Base-by-base conservation (phyloP, 2,329 filamentous ascomycete species). In the Podosphaera aphanis region DNA sequence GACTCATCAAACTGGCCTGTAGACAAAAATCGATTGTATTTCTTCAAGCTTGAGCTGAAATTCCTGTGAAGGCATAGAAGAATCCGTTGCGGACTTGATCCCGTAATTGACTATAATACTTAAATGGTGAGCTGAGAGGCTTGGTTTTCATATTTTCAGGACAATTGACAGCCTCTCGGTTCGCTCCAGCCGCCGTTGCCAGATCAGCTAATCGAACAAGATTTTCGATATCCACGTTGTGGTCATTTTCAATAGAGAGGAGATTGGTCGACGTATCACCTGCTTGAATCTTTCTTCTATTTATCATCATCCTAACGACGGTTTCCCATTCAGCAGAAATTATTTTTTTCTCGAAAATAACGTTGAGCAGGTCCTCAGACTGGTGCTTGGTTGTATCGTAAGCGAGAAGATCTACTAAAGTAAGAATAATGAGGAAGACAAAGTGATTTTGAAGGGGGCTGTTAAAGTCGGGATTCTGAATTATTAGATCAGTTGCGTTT, bases 381-480 rank as follows among this genome's bases (percentile, higher is more conserved):
- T 77, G 73, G 4, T 73, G 69, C 39, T 66, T 67, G 2, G 69
- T 73, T 49, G 63, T 64, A 7, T 73, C 68, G 7, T 69, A 60
- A 52, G 69, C 71, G 27, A 62, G 62, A 29, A 83, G 64, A 51
- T 77, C 72, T 42, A 73, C 60, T 3, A 84, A 62, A n/a, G 71
- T 69, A 54, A 80, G 63, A 10, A 70, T 64, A 1, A 69, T 66
- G 8, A 83, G 64, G 11, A 67, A 68, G 46, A 69, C 69, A 51
- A 79, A 78, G 55, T 83, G 76, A 55, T 82, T 74, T 46, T 74
- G 74, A 39, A 83, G 62, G 0, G 79, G 78, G 45, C 68, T 77
- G 40, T 72, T 62, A 6, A 76, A 61, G 41, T 69, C 67, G 3
- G 67, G 59, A 36, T 71, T 70, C 25, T 64, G 63, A 5, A 70